Base-by-base conservation (phyloP, 306 rosid species). In the Casuarina equisetifolia region DNA sequence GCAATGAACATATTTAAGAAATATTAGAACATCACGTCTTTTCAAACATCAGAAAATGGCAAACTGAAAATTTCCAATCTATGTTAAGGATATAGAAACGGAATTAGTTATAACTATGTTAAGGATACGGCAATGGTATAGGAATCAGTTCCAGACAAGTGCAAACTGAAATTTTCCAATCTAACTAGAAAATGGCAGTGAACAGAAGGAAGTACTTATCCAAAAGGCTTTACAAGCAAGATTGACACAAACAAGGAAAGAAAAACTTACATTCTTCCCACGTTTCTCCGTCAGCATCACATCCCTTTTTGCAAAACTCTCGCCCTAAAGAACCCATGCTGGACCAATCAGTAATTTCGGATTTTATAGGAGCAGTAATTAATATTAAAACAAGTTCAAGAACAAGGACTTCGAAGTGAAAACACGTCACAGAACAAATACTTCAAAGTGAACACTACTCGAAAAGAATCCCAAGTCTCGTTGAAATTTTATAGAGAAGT, bases 231-330 rank as follows among this genome's bases (percentile, higher is more conserved):
- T 16, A 68, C 13, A 57, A 43, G 48, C 36, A 32, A 57, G 12
- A 52, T 11, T 19, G 72, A 43, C 39, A 4, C 2, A 17, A 77
- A 43, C 20, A 6, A 74, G 6, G 49, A 82, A 74, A 55, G 32
- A 0, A 39, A 46, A 51, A 84, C 93, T 94, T 72, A 90, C 98
- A 94, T 84, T 89, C 92, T 61, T 92, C 95, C 95, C 93, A 90
- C 4, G 90, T 83, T 8, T 94, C 97, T 57, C 82, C 93, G 5
- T 94, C 97, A 0, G 97, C 42, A 17, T 78, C 82, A 80, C 97
- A 94, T 1, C 98, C 98, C 81, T 94, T 94, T 74, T 94, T 94
- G 97, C 98, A 94, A 87, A 92, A 94, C 2, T 92, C 93, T 69
- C 97, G 74, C 98, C 98, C 97, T 94, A 59, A 83, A 78, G 9